phyloP scores from a whole-genome alignment of 352 stramenopile species.

The Phytophthora melonis region DNA sequence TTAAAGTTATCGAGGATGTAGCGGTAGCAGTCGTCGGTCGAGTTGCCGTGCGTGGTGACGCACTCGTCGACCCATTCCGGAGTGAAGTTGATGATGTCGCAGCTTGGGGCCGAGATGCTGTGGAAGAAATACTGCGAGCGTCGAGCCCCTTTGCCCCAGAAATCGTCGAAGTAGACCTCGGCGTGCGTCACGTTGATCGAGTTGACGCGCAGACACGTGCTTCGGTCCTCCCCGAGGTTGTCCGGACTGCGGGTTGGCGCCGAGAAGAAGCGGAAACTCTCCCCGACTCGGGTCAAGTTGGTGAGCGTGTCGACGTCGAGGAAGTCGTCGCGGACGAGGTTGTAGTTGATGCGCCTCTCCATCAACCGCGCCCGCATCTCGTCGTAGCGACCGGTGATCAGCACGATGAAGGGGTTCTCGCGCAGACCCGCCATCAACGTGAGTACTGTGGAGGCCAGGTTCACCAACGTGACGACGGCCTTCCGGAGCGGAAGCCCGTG shows the following conservation, averaged over 20 bases:
- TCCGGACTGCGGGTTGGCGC: slow-evolving; percentile 37
- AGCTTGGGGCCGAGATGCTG: slow-evolving; percentile 56
- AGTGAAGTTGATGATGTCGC: slow-evolving; percentile 52
- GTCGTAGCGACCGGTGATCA: slow-evolving; percentile 55
- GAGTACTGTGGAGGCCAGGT: slow-evolving; percentile 55
- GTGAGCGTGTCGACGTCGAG: slow-evolving; percentile 39
- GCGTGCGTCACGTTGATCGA: slow-evolving; percentile 48
- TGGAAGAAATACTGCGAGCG: slow-evolving; percentile 51
- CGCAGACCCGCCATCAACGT: slow-evolving; percentile 62
- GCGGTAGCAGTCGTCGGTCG: slow-evolving; percentile 43
- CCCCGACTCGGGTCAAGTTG: slow-evolving; percentile 42
- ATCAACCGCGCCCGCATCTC: slow-evolving; percentile 48
- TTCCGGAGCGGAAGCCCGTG: slow-evolving; percentile 28
- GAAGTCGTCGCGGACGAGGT: slow-evolving; percentile 48
- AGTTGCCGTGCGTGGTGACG: slow-evolving; percentile 34
- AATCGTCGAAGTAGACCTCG: slow-evolving; percentile 52
- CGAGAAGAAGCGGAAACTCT: slow-evolving; percentile 49
- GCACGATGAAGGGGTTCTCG: slow-evolving; percentile 63
- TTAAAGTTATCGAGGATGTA: slow-evolving; percentile 70
- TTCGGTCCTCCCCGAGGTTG: slow-evolving; percentile 52
- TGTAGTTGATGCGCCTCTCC: slow-evolving; percentile 54
- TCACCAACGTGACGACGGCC: slow-evolving; percentile 41
- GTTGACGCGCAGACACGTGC: slow-evolving; percentile 55
- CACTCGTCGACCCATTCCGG: slow-evolving; percentile 55
- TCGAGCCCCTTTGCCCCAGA: slow-evolving; percentile 50